These are phyloP conservation scores for Hyaloscypha hepaticicola DNA, from an alignment of 495 filamentous ascomycete genomes.

Conservation along the genomic window DNA sequence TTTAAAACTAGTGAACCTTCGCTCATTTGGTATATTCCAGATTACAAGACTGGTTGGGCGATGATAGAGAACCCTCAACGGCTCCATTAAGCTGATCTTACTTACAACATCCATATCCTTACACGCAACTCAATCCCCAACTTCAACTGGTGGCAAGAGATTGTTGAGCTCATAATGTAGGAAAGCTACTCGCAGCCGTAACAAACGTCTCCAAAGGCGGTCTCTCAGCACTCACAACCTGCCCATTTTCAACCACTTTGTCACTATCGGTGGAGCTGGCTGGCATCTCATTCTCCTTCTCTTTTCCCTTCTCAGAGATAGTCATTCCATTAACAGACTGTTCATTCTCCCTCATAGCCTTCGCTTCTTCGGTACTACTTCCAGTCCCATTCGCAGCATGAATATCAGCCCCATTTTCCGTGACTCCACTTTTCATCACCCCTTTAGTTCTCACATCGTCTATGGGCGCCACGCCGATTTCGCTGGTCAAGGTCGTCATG, in stretches of 20 bases:
- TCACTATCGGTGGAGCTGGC: background rate
- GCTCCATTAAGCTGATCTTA: too few relatives aligned
- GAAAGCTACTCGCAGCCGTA: constrained; percentile 19
- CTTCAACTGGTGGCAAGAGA: too few relatives aligned
- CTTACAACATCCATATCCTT: background rate
- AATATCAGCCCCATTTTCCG: constrained; percentile 1
- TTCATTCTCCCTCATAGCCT: background rate
- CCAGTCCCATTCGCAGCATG: background rate
- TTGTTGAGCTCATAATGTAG: background rate
- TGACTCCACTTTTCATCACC: constrained; percentile 16
- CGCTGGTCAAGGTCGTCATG: constrained; percentile 47
- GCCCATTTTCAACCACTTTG: constrained; percentile 22
- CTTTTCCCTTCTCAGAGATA: background rate
- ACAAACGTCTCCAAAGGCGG: constrained; percentile 28
- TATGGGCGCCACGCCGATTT: constrained; percentile 13
- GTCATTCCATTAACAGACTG: background rate
- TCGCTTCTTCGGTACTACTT: background rate
- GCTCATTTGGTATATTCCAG: background rate
- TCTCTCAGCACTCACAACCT: constrained; percentile 21
- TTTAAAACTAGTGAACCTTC: background rate
- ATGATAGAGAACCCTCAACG: background rate
- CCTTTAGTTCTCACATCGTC: constrained; percentile 21
- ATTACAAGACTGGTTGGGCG: background rate
- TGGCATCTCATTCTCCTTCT: background rate
- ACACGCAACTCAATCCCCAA: too few relatives aligned